A percentile compares a stretch with the other conserved stretches of the same genome.
Evolutionary conservation across 2,329 filamentous ascomycete genomes (phyloP).

Genomic region (Exophiala xenobiotica): DNA sequence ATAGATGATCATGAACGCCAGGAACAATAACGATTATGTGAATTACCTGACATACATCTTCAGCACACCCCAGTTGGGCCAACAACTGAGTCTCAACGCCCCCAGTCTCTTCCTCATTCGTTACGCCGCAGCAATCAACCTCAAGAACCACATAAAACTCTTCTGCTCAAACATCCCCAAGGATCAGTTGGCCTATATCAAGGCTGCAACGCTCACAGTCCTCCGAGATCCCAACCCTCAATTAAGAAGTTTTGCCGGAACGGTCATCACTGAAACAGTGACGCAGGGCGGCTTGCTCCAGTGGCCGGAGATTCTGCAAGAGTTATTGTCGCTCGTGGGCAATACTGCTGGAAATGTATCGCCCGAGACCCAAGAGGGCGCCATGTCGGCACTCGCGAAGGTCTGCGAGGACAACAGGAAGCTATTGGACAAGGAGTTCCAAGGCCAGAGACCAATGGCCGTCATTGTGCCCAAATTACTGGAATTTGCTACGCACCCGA

Average conservation of each 20-base stretch:
- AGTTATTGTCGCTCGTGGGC: slow-evolving; percentile 74
- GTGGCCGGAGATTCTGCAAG: slow-evolving; percentile 87
- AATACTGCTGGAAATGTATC: slow-evolving; percentile 69
- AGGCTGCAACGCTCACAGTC: slow-evolving; percentile 72
- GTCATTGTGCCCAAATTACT: slow-evolving; percentile 89
- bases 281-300: slow-evolving; percentile 78
- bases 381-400: slow-evolving; percentile 88
- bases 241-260: slow-evolving; percentile 86
- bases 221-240: slow-evolving; percentile 78
- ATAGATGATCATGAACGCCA: slow-evolving; percentile 91
- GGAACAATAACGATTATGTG: slow-evolving; percentile 85
- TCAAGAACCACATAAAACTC: slow-evolving; percentile 87
- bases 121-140: slow-evolving; percentile 84
- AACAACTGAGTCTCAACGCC: slow-evolving; percentile 56
- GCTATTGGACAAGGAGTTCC: slow-evolving; percentile 80
- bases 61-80: slow-evolving; percentile 63
- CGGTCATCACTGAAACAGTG: slow-evolving; percentile 90
- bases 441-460: slow-evolving; percentile 82
- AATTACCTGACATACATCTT: slow-evolving; percentile 95
- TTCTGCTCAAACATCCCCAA: slow-evolving; percentile 75
- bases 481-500: slow-evolving; percentile 74
- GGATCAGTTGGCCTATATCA: slow-evolving; percentile 71
- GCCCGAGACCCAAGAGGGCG: slow-evolving; percentile 78
- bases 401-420: slow-evolving; percentile 96
- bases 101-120: slow-evolving; percentile 73